A percentile compares a stretch with the other conserved stretches of the same genome.
Conservation (phyloP, 306 rosid genomes). For the Astragalus membranaceus region DNA sequence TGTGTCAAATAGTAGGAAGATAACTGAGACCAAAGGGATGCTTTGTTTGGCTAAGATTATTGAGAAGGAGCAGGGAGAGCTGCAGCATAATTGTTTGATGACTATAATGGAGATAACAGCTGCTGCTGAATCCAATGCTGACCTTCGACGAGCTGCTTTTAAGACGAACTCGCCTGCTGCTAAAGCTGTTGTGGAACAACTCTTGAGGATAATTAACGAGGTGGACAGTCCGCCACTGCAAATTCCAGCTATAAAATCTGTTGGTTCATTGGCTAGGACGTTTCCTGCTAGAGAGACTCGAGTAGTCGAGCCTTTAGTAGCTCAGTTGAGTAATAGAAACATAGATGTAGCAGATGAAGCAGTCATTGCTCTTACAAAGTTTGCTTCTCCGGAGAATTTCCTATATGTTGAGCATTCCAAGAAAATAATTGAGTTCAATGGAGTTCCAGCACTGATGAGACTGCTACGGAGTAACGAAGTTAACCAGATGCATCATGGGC, state of each 20-base stretch:
- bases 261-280: constrained; percentile 79
- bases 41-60: constrained; percentile 79
- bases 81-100: constrained; percentile 69
- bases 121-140: constrained; percentile 65
- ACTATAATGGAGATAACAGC: constrained; percentile 62
- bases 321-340: constrained; percentile 44
- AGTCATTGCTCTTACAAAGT: constrained; percentile 53
- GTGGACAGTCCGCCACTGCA: constrained; percentile 45
- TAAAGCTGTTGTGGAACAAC: constrained; percentile 75
- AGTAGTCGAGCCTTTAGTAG: constrained; percentile 54
- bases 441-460: constrained; percentile 48
- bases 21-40: constrained; percentile 74
- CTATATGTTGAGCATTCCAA: constrained; percentile 63
- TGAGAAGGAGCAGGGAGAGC: constrained; percentile 64
- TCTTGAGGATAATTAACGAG: constrained; percentile 54
- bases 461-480: constrained; percentile 50
- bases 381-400: constrained; percentile 60
- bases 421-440: constrained; percentile 58
- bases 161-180: constrained; percentile 70
- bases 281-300: constrained; percentile 85
- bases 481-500: constrained; percentile 40
- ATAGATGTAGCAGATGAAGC: constrained; percentile 57
- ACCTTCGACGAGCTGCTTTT: constrained; percentile 60
- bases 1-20: constrained; percentile 56
- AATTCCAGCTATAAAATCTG: constrained; percentile 51